phyloP scores from a whole-genome alignment of 768 basidiomycete genomes.

The Tulasnella sp. region DNA sequence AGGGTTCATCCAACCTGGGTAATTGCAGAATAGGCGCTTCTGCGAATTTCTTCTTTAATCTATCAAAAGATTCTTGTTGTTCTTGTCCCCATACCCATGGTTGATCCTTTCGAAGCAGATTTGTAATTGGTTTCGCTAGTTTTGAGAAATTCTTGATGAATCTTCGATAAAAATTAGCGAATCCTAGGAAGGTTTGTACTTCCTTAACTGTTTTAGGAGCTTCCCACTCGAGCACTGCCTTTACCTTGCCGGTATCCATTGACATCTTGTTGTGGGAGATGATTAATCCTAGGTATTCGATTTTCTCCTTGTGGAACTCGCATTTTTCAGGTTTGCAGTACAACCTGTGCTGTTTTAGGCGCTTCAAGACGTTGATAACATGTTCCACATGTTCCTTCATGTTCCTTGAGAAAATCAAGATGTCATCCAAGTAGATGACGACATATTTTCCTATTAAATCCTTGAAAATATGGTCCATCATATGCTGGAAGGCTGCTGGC shows the following conservation, averaged over 20 bases:
- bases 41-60: neutral
- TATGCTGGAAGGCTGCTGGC: conserved; percentile 20
- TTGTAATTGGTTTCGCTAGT: neutral
- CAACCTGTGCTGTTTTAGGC: conserved; percentile 5
- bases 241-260: conserved; percentile 22
- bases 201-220: neutral
- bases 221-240: conserved; percentile 16
- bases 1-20: neutral
- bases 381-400: conserved; percentile 11
- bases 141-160: conserved; percentile 17
- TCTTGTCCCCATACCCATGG: neutral
- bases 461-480: conserved; percentile 19
- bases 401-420: conserved; percentile 18
- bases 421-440: conserved; percentile 22
- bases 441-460: conserved; percentile 18
- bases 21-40: neutral
- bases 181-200: conserved; percentile 1
- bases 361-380: conserved; percentile 14
- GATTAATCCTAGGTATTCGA: conserved; percentile 16
- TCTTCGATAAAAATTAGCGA: conserved; percentile 3
- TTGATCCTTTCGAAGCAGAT: neutral
- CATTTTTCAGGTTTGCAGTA: conserved; percentile 17
- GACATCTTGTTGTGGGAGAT: conserved; percentile 11
- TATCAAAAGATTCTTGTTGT: neutral
- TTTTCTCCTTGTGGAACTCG: neutral